These are phyloP conservation scores for Yamadazyma oceani DNA, from an alignment of 1,139 yeast genomes.

Conservation along the genomic window DNA sequence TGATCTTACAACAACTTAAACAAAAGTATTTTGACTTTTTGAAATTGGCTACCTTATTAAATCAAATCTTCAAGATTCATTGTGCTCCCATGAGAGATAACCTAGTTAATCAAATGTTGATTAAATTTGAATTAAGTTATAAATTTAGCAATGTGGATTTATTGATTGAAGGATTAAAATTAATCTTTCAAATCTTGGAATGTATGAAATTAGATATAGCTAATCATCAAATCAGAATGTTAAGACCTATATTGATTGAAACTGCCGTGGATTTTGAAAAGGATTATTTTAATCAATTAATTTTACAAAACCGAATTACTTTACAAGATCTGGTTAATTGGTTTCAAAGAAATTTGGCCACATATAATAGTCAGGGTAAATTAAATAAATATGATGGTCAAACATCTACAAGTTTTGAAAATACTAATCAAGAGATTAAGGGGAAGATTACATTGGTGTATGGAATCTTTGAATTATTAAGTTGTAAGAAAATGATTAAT, in stretches of 20 bases:
- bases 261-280: slow-evolving; percentile 92
- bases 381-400: slow-evolving; percentile 1
- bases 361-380: slow-evolving; percentile 8
- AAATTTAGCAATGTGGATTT: slow-evolving; percentile 50
- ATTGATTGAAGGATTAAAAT: slow-evolving; percentile 74
- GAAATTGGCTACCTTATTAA: slow-evolving; percentile 68
- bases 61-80: slow-evolving; percentile 70
- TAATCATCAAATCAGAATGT: slow-evolving; percentile 84
- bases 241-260: slow-evolving; percentile 81
- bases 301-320: slow-evolving; percentile 65
- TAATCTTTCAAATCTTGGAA: slow-evolving; percentile 81
- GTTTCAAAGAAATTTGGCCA: slow-evolving; percentile 37
- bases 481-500: slow-evolving; percentile 78
- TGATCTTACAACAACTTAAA: slow-evolving; percentile 71
- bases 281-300: slow-evolving; percentile 76
- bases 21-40: slow-evolving; percentile 70
- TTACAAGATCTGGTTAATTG: slow-evolving; percentile 68
- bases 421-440: slow-evolving; percentile 9
- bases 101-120: slow-evolving; percentile 84
- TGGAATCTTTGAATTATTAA: slow-evolving; percentile 59
- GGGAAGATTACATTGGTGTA: slow-evolving; percentile 43
- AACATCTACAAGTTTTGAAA: neutral
- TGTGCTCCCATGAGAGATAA: slow-evolving; percentile 96
- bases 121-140: slow-evolving; percentile 64
- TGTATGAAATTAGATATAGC: slow-evolving; percentile 98